These are phyloP conservation scores for Globomyces sp. DNA, from an alignment of 371 early-diverging fungal species.

Conservation along the genomic window DNA sequence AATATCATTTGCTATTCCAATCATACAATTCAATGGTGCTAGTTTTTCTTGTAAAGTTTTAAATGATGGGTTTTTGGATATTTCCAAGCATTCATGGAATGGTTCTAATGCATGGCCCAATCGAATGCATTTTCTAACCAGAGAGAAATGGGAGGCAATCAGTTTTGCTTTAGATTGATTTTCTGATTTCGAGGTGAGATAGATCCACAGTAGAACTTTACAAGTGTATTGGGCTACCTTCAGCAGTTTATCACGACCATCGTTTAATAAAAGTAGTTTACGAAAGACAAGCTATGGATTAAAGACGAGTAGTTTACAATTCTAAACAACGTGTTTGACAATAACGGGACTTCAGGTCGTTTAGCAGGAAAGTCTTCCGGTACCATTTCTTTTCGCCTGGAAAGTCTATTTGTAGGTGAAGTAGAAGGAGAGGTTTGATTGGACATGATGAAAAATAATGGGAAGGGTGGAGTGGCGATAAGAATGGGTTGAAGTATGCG, in stretches of 20 bases:
- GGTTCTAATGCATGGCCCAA: constrained; percentile 66
- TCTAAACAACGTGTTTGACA: no score
- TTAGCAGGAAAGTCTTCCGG: no score
- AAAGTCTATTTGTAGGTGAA: no score
- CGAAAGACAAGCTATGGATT: constrained; percentile 39
- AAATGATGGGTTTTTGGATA: constrained; percentile 19
- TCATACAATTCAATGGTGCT: constrained; percentile 34
- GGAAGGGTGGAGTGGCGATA: no score
- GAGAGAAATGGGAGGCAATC: constrained; percentile 66
- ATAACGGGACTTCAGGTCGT: no score
- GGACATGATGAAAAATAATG: no score
- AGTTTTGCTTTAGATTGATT: constrained; percentile 24
- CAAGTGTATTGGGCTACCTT: constrained; percentile 75
- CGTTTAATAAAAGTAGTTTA: constrained; percentile 54
- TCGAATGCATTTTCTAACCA: constrained; percentile 71
- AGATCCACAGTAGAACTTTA: constrained; percentile 61
- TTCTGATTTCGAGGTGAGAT: constrained; percentile 36
- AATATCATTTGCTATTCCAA: constrained; percentile 65
- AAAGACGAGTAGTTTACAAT: no score
- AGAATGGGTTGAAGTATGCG: no score
- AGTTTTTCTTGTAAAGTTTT: constrained; percentile 17
- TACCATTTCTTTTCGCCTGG: no score
- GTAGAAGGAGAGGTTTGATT: no score
- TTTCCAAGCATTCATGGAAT: constrained; percentile 38
- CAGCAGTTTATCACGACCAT: constrained; percentile 83